Evolutionary conservation across 345 rosid genomes (phyloP).

Genomic region (Anastatica hierochuntica): DNA sequence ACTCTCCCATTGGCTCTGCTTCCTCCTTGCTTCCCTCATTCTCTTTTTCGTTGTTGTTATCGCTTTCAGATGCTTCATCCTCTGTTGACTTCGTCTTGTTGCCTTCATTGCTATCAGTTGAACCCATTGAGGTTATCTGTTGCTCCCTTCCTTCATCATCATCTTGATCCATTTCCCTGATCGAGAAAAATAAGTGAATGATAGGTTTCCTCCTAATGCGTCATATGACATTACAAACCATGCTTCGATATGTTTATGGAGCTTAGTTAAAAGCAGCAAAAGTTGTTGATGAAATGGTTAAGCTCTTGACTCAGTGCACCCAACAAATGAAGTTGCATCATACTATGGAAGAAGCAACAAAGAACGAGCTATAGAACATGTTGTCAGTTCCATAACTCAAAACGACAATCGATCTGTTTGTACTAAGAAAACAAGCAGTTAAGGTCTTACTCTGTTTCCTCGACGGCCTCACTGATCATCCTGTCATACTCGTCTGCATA

Average conservation of each 20-base stretch:
- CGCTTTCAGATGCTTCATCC: too few species aligned
- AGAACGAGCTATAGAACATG: too few species aligned
- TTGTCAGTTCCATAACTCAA: too few species aligned
- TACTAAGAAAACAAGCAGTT: too few species aligned
- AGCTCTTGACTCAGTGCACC: too few species aligned
- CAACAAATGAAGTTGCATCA: too few species aligned
- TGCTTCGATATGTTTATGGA: too few species aligned
- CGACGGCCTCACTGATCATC: slow-evolving; percentile 61
- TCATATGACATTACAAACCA: too few species aligned
- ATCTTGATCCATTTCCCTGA: slow-evolving; percentile 28
- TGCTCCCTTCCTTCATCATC: slow-evolving; percentile 20
- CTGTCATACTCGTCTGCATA: slow-evolving; percentile 77
- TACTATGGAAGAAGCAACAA: too few species aligned
- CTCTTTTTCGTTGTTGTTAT: not conserved
- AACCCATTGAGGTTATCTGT: not conserved
- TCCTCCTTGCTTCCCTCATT: not conserved
- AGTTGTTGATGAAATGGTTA: too few species aligned
- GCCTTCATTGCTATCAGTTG: not conserved
- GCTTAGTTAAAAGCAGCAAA: too few species aligned
- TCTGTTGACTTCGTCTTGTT: not conserved
- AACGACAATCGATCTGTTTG: too few species aligned
- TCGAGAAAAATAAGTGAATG: not conserved
- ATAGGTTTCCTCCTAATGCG: not conserved
- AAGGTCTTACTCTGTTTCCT: slow-evolving; percentile 46
- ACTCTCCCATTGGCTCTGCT: not conserved